Evolutionary conservation across 2,329 filamentous ascomycete genomes (phyloP).

Genomic region (Beauveria sp.): DNA sequence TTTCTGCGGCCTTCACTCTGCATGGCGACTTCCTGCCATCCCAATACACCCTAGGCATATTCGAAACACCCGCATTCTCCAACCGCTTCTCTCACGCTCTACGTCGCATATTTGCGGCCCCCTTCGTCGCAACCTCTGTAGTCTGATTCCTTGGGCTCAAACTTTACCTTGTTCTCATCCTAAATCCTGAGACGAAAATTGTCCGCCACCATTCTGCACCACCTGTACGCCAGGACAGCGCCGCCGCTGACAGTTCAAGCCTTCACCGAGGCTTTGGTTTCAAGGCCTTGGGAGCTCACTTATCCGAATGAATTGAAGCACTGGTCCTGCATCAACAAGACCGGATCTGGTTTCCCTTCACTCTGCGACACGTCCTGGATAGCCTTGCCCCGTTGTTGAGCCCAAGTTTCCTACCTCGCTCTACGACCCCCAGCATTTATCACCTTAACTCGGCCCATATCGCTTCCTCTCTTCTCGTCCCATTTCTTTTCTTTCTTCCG

Average conservation of each 20-base stretch:
- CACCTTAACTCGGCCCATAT: slow-evolving; percentile 7
- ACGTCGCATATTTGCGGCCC: slow-evolving; percentile 19
- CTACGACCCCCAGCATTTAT: slow-evolving; percentile 3
- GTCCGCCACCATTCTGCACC: background rate
- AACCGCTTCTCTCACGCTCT: slow-evolving; percentile 19
- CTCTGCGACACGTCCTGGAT: slow-evolving; percentile 8
- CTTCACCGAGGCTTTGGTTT: slow-evolving; percentile 2
- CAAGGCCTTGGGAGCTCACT: background rate
- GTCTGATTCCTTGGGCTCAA: background rate
- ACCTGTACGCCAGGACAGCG: background rate
- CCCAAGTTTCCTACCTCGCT: background rate
- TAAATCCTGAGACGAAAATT: slow-evolving; percentile 8
- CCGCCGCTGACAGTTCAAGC: background rate
- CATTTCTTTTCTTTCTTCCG: slow-evolving; percentile 18
- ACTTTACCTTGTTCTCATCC: background rate
- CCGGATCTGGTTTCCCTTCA: slow-evolving; percentile 10
- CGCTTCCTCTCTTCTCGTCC: slow-evolving; percentile 13
- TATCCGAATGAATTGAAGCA: slow-evolving; percentile 6
- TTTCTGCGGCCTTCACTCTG: background rate
- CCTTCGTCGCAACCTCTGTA: slow-evolving; percentile 9
- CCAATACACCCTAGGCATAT: slow-evolving; percentile 7
- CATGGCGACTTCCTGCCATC: background rate
- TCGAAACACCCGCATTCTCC: slow-evolving; percentile 8
- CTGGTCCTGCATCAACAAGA: slow-evolving; percentile 3
- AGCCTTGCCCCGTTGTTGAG: slow-evolving; percentile 1